These are phyloP conservation scores for Trichoderma cornu-damae DNA, from an alignment of 2,329 filamentous ascomycete species.

Conservation along the genomic window DNA sequence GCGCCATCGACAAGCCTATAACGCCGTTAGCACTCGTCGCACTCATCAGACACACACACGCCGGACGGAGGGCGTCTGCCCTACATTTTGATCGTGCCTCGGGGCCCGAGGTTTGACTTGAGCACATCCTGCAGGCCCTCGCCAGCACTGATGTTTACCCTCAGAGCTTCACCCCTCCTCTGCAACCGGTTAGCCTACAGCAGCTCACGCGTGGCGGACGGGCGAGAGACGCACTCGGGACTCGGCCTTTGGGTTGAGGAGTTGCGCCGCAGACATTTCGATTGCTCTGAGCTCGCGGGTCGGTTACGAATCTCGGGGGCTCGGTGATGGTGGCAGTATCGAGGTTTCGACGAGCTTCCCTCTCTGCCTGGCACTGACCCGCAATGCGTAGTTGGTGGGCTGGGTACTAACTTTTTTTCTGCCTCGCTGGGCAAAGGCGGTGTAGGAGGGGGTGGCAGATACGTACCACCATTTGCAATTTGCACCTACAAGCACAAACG, in stretches of 20 bases:
- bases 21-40: background rate
- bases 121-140: constrained; percentile 92
- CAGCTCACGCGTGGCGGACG: background rate
- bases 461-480: background rate
- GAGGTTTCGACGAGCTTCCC: constrained; percentile 20
- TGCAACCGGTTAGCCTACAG: constrained; percentile 35
- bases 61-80: constrained; percentile 15
- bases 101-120: constrained; percentile 90
- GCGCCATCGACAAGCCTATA: constrained; percentile 63
- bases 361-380: constrained; percentile 19
- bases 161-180: constrained; percentile 94
- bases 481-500: too few species aligned
- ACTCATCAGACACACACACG: background rate
- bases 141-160: constrained; percentile 94
- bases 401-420: constrained; percentile 22
- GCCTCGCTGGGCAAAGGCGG: constrained; percentile 27
- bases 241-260: constrained; percentile 98
- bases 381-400: constrained; percentile 20
- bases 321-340: constrained; percentile 24
- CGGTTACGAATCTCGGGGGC: constrained; percentile 13
- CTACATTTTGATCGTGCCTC: constrained; percentile 94
- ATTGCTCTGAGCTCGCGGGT: constrained; percentile 9
- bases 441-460: constrained; percentile 23
- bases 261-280: constrained; percentile 90
- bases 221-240: constrained; percentile 65